A percentile compares a stretch with the other conserved stretches of the same genome.
Evolutionary conservation across 805 yeast genomes (phyloP).

Genomic region (Kluyveromyces siamensis): DNA sequence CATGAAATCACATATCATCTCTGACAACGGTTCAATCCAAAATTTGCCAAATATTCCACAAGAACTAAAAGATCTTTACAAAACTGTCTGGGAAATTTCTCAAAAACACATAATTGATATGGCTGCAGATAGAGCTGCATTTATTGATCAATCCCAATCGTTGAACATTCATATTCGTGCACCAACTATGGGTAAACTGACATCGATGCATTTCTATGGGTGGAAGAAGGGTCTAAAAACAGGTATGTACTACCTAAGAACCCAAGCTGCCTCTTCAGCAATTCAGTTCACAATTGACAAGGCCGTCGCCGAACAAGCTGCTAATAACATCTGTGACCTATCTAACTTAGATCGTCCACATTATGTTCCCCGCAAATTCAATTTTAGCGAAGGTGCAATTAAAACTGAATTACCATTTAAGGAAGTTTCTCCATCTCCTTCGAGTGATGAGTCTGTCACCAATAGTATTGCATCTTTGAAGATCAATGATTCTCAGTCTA

Average conservation of each 20-base stretch:
- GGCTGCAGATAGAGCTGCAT: conserved; percentile 74
- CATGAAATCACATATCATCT: conserved; percentile 68
- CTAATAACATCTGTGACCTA: conserved; percentile 35
- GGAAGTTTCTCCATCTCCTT: conserved; percentile 28
- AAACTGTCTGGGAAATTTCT: conserved; percentile 94
- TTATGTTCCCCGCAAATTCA: conserved; percentile 24
- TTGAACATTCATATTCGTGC: conserved; percentile 79
- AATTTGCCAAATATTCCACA: conserved; percentile 63
- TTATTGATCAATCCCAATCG: conserved; percentile 87
- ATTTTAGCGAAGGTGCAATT: conserved; percentile 10
- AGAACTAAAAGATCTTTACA: conserved; percentile 68
- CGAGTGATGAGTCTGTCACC: conserved; percentile 29
- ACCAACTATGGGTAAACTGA: conserved; percentile 94
- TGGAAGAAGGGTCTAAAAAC: conserved; percentile 98
- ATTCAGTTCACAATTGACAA: conserved; percentile 81
- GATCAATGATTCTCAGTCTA: conserved; percentile 26
- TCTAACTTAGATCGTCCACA: conserved; percentile 31
- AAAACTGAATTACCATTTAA: conserved; percentile 10
- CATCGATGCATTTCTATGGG: conserved; percentile 97
- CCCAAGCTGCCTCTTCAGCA: conserved; percentile 96
- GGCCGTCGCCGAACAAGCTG: conserved; percentile 92
- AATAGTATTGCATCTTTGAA: conserved; percentile 37
- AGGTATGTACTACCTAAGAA: conserved; percentile 96
- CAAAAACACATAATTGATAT: conserved; percentile 78
- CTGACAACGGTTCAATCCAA: conserved; percentile 81